phyloP scores from a whole-genome alignment of 164 flowering plant species.

The Dillenia suffruticosa region DNA sequence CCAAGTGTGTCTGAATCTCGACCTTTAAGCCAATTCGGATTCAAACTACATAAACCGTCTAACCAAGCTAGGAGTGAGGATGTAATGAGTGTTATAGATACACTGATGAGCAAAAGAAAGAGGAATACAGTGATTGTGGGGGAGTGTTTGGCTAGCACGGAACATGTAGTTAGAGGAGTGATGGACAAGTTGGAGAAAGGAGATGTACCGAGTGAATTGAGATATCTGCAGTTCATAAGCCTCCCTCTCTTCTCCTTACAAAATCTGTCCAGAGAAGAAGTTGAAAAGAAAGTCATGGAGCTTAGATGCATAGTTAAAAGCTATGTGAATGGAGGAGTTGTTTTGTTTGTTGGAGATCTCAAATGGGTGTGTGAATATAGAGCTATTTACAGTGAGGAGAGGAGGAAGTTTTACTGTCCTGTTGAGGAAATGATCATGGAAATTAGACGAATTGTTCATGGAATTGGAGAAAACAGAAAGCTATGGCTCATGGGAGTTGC shows the following conservation, averaged over 20 bases:
- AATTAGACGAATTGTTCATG: conserved; percentile 60
- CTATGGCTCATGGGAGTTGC: conserved; percentile 82
- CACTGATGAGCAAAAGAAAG: conserved; percentile 43
- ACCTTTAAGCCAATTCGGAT: conserved; percentile 4
- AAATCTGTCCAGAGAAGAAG: conserved; percentile 46
- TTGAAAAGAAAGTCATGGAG: conserved; percentile 61
- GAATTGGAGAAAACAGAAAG: conserved; percentile 41
- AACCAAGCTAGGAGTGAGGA: conserved; percentile 45
- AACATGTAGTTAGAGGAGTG: conserved; percentile 53
- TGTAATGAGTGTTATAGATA: conserved; percentile 47
- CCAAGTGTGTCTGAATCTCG: too few species aligned
- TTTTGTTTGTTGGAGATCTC: conserved; percentile 85
- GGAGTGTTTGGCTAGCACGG: conserved; percentile 49
- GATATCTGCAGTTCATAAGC: conserved; percentile 45
- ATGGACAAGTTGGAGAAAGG: conserved; percentile 59
- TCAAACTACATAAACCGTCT: conserved; percentile 17
- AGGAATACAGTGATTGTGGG: conserved; percentile 63
- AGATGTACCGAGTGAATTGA: conserved; percentile 53
- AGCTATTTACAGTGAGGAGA: conserved; percentile 21
- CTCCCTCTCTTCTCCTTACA: conserved; percentile 48
- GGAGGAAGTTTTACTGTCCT: conserved; percentile 35
- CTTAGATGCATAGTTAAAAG: conserved; percentile 47
- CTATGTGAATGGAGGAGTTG: conserved; percentile 39
- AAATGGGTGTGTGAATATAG: conserved; percentile 66
- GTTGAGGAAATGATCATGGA: conserved; percentile 77